Evolutionary conservation across 2,329 filamentous ascomycete genomes (phyloP), one percentile per base, ranked within the genome.

Genomic region (Harringtonia aguacate): DNA sequence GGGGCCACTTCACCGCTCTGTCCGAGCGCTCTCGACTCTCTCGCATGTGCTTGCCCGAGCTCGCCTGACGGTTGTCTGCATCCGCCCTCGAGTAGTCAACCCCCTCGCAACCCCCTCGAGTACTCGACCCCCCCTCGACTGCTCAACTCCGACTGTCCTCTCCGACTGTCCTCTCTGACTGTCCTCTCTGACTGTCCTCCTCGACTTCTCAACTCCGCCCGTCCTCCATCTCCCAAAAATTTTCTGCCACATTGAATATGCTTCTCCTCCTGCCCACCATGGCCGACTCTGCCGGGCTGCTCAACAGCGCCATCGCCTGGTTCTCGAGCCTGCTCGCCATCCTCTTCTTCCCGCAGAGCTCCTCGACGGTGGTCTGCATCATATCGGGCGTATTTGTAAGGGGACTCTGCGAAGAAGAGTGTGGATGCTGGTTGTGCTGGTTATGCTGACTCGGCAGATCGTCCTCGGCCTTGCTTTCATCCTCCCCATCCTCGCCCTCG

Each of bases 381-480:
- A 50, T 53, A 28, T 47, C 50, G 5, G 48, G 51, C 35, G 36
- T 52, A 4, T 53, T 53, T 47, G 51, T 53, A 21, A 1, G 49
- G 44, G n/a, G n/a, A n/a, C 17, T 27, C 7, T 13, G 18, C 18
- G 2, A 17, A n/a, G n/a, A n/a, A n/a, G n/a, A n/a, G n/a, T n/a
- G n/a, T n/a, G n/a, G n/a, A n/a, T n/a, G n/a, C n/a, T n/a, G n/a
- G n/a, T n/a, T n/a, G n/a, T n/a, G n/a, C n/a, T n/a, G n/a, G 8
- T n/a, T 27, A 14, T 6, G 24, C 24, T 27, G 10, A 27, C n/a
- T n/a, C 10, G 8, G 9, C 30, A 72, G 68, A 58, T 67, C 41
- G 58, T 58, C 4, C 58, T 73, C 20, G 68, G 70, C 30, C 56
- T 73, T 1, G 56, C 68, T 10, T 65, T 73, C 36, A 60, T 68